Evolutionary conservation across 192 early-diverging fungal genomes (phyloP).

Genomic region (Linderina pennispora): DNA sequence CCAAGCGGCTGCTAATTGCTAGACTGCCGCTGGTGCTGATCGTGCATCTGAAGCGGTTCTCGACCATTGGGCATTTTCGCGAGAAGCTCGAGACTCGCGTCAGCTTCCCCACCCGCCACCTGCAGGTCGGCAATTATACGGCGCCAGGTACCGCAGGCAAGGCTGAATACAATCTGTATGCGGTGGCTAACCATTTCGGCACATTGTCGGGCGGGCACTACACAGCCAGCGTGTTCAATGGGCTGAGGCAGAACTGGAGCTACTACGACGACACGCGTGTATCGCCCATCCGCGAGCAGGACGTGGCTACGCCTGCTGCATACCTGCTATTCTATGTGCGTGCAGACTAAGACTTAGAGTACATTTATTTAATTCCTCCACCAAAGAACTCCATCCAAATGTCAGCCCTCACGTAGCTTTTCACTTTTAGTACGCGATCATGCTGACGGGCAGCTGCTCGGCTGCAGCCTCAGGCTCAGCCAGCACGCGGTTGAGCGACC

Average conservation of each 20-base stretch:
- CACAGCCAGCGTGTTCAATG: slow-evolving; percentile 63
- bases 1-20: slow-evolving; percentile 73
- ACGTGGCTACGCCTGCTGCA: slow-evolving; percentile 34
- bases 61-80: slow-evolving; percentile 84
- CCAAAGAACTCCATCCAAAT: background rate
- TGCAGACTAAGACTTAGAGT: background rate
- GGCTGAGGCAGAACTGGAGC: slow-evolving; percentile 64
- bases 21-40: slow-evolving; percentile 83
- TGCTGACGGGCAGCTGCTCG: slow-evolving; percentile 32
- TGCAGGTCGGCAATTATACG: slow-evolving; percentile 57
- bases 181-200: slow-evolving; percentile 77
- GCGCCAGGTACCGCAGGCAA: slow-evolving; percentile 7
- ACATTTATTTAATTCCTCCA: background rate
- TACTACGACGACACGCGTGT: slow-evolving; percentile 84
- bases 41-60: slow-evolving; percentile 94
- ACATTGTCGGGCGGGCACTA: slow-evolving; percentile 73
- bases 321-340: slow-evolving; percentile 44
- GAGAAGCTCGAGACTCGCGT: slow-evolving; percentile 89
- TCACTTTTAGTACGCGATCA: slow-evolving; percentile 35
- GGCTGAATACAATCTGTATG: slow-evolving; percentile 72
- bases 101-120: slow-evolving; percentile 64
- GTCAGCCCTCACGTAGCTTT: too few relatives aligned
- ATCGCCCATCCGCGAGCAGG: slow-evolving; percentile 18
- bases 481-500: slow-evolving; percentile 30
- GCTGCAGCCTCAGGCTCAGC: slow-evolving; percentile 9